Conservation (phyloP, 805 yeast species). For the Nakazawaea molendinolei region DNA sequence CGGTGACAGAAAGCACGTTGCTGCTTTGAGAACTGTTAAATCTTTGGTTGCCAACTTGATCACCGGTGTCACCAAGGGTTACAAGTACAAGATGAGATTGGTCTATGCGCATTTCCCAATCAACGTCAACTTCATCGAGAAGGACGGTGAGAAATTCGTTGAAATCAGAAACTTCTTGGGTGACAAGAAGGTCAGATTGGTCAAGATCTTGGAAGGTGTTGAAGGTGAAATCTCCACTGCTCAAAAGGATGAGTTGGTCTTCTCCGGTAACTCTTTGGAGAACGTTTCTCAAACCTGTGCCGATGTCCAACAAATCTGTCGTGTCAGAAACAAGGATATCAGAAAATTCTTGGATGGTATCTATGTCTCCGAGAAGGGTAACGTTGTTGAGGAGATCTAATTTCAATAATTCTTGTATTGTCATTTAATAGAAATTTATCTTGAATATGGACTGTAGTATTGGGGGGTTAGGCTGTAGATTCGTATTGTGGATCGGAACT, state of each 20-base stretch:
- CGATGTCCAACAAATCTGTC: conserved; percentile 87
- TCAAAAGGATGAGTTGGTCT: conserved; percentile 82
- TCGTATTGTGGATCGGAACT: no score
- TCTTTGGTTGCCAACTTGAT: conserved; percentile 81
- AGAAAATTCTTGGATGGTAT: conserved; percentile 97
- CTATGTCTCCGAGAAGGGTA: conserved; percentile 87
- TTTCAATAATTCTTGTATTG: no score
- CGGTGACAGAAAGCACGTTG: conserved; percentile 97
- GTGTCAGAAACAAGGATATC: conserved; percentile 97
- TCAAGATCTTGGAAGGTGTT: conserved; percentile 80
- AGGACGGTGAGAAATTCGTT: conserved; percentile 59
- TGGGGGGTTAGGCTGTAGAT: no score
- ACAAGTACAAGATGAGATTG: conserved; percentile 94
- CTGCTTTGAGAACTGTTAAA: conserved; percentile 91
- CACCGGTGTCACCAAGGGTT: conserved; percentile 94
- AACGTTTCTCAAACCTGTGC: conserved; percentile 92
- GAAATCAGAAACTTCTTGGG: conserved; percentile 96
- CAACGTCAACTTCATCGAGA: conserved; percentile 77
- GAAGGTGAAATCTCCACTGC: conserved; percentile 62
- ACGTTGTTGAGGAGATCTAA: conserved; percentile 51
- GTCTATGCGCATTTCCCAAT: conserved; percentile 98
- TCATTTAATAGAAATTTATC: no score
- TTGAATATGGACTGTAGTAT: no score
- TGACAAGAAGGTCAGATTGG: conserved; percentile 84
- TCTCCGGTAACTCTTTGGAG: conserved; percentile 85